A percentile compares a stretch with the other conserved stretches of the same genome.
These are phyloP conservation scores for Tylopilus sp. DNA, from an alignment of 1,284 basidiomycete genomes.

Conservation along the genomic window DNA sequence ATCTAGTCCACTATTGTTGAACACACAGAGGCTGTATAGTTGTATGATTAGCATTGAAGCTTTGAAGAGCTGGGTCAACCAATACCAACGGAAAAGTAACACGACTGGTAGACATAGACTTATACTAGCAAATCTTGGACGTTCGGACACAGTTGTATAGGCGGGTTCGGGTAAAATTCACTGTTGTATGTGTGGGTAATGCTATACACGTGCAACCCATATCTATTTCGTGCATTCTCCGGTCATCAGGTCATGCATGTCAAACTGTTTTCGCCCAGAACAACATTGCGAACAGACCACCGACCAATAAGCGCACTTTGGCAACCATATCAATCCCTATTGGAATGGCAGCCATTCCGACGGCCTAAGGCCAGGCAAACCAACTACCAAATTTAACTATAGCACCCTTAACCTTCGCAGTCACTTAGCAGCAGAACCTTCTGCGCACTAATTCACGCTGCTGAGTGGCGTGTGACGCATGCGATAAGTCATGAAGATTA, in stretches of 20 bases:
- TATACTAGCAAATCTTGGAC: too few species aligned
- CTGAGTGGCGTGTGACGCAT: too few species aligned
- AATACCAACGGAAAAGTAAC: too few species aligned
- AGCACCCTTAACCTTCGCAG: too few species aligned
- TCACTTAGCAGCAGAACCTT: too few species aligned
- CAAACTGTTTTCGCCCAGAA: background rate
- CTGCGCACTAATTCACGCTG: too few species aligned
- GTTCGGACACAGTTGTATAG: too few species aligned
- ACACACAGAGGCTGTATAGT: background rate
- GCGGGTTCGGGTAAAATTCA: too few species aligned
- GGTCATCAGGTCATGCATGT: background rate
- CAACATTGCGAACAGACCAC: background rate
- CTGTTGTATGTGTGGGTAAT: background rate
- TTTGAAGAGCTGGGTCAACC: background rate
- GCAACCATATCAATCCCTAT: constrained; percentile 8
- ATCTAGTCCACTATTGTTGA: background rate
- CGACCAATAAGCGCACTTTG: background rate
- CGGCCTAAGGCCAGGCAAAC: constrained; percentile 30
- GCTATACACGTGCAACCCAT: background rate
- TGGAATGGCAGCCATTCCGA: constrained; percentile 18
- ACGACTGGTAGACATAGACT: too few species aligned
- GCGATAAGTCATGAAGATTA: too few species aligned
- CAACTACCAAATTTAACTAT: constrained; percentile 12
- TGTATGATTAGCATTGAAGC: background rate
- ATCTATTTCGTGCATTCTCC: background rate